These are phyloP conservation scores for Cylindricascospora bacillispora DNA, from an alignment of 1,139 yeast genomes.

Conservation along the genomic window DNA sequence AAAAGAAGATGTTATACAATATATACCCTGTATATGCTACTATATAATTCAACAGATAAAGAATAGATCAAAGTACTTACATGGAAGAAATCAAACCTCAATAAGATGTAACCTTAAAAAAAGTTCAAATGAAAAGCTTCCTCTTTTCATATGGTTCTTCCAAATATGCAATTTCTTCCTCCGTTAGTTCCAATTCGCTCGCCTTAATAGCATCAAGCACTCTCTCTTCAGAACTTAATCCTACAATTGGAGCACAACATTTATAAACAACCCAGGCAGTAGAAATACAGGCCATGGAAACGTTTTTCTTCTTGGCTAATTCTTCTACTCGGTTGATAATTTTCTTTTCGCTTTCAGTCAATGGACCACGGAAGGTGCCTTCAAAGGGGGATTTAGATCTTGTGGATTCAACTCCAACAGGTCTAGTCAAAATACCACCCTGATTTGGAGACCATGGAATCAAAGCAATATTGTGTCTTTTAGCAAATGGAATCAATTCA, in stretches of 20 bases:
- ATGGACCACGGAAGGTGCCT: conserved; percentile 7
- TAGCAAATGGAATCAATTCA: conserved; percentile 34
- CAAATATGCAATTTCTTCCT: conserved; percentile 33
- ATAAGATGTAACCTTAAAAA: too few relatives aligned
- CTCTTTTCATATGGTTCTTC: conserved; percentile 45
- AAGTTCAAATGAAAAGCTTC: too few relatives aligned
- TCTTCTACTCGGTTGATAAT: conserved; percentile 40
- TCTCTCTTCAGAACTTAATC: conserved; percentile 35
- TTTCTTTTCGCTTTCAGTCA: conserved; percentile 21
- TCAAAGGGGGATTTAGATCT: conserved; percentile 5
- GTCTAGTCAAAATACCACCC: conserved; percentile 35
- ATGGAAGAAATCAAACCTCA: too few relatives aligned
- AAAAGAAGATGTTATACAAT: too few relatives aligned
- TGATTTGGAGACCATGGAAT: conserved; percentile 42
- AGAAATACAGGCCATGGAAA: conserved; percentile 40
- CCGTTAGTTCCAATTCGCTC: conserved; percentile 31
- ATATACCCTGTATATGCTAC: too few relatives aligned
- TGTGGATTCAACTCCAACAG: conserved; percentile 15
- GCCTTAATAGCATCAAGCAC: conserved; percentile 41
- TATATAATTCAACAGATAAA: too few relatives aligned
- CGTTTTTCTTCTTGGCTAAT: conserved; percentile 33
- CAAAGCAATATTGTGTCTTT: conserved; percentile 28
- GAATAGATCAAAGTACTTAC: too few relatives aligned
- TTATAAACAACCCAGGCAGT: conserved; percentile 41
- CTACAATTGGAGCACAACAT: conserved; percentile 41